Evolutionary conservation across 2,329 filamentous ascomycete genomes (phyloP).

Genomic region (Cercospora beticola): DNA sequence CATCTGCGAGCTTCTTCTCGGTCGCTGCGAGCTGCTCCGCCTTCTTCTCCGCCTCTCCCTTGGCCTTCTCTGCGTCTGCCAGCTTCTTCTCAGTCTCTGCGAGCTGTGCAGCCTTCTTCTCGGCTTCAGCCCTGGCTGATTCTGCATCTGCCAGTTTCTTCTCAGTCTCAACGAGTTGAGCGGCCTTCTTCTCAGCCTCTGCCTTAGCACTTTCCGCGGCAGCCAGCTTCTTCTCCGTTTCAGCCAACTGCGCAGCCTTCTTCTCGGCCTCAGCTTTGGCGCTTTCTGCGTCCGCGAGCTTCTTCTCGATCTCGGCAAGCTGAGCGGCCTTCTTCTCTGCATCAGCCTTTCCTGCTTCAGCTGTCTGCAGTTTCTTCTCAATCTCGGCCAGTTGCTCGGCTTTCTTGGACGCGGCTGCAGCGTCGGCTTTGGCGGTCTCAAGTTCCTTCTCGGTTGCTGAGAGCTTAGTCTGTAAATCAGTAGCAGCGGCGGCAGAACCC

Average conservation of each 20-base stretch:
- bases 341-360: not conserved
- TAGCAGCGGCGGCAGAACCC: constrained; percentile 5
- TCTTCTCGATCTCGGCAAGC: constrained; percentile 1
- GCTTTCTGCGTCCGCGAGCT: constrained; percentile 11
- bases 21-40: not conserved
- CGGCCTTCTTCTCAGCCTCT: not conserved
- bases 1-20: constrained; percentile 6
- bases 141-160: not conserved
- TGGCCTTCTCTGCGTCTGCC: not conserved
- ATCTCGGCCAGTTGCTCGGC: constrained; percentile 7
- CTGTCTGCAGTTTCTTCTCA: constrained; percentile 1
- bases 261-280: constrained; percentile 9
- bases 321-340: not conserved
- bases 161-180: not conserved
- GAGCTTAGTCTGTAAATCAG: constrained; percentile 15
- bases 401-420: constrained; percentile 11
- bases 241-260: not conserved
- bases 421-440: constrained; percentile 14
- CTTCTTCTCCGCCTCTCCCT: not conserved
- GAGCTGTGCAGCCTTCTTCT: not conserved
- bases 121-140: not conserved
- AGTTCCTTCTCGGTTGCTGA: constrained; percentile 15
- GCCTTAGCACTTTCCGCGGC: not conserved
- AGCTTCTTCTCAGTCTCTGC: constrained; percentile 8
- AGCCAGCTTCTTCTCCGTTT: not conserved